phyloP scores from a whole-genome alignment of 495 filamentous ascomycete species.

The Thozetella sp. region DNA sequence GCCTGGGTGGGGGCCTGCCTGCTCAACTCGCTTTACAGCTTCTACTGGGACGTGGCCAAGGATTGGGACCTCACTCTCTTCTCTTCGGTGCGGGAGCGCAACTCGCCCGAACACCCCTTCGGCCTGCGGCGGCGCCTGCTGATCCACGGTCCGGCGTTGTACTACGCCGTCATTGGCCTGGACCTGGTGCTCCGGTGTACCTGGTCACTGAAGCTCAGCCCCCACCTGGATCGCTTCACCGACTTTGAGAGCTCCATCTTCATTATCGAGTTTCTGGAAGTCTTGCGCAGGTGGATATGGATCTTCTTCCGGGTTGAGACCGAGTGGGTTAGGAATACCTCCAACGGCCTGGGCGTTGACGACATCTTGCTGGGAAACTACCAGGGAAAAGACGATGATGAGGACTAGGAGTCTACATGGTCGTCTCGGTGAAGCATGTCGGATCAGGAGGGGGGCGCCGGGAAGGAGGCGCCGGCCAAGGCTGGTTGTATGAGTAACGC shows the following conservation, averaged over 20 bases:
- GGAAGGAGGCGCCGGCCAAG: too few species aligned
- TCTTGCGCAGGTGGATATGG: slow-evolving; percentile 92
- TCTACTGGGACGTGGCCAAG: slow-evolving; percentile 96
- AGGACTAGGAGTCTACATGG: slow-evolving; percentile 24
- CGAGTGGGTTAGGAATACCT: slow-evolving; percentile 69
- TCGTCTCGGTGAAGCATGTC: too few species aligned
- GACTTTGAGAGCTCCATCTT: slow-evolving; percentile 86
- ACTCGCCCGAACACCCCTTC: slow-evolving; percentile 66
- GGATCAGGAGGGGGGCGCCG: too few species aligned
- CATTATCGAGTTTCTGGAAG: slow-evolving; percentile 82
- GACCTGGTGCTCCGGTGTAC: slow-evolving; percentile 85
- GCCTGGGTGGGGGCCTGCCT: slow-evolving; percentile 64
- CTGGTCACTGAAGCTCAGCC: slow-evolving; percentile 83
- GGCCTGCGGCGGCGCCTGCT: slow-evolving; percentile 74
- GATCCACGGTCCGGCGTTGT: slow-evolving; percentile 67
- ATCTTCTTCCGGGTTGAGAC: slow-evolving; percentile 93
- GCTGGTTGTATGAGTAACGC: too few species aligned
- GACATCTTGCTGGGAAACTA: slow-evolving; percentile 48
- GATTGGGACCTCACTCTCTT: slow-evolving; percentile 97
- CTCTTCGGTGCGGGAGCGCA: slow-evolving; percentile 39
- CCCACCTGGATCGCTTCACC: slow-evolving; percentile 77
- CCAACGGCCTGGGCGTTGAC: slow-evolving; percentile 33
- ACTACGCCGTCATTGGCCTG: slow-evolving; percentile 79
- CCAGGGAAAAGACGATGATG: slow-evolving; percentile 41
- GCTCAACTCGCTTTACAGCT: slow-evolving; percentile 86